phyloP scores from a whole-genome alignment of 441 rosid genomes.

The Eruca vesicaria region DNA sequence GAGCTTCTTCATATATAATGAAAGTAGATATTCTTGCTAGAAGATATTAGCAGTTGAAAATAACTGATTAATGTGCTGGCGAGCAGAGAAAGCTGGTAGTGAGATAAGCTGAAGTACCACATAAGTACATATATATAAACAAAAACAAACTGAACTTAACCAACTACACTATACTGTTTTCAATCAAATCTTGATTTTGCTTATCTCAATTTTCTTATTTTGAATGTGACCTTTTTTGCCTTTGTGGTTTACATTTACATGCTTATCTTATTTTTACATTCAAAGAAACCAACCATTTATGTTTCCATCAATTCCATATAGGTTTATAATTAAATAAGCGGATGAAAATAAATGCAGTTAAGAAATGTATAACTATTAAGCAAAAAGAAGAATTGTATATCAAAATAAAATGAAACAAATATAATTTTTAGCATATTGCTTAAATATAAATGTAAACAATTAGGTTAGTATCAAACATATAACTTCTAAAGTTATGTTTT shows the following conservation, averaged over 20 bases:
- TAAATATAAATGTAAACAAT: background rate
- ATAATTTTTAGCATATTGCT: background rate
- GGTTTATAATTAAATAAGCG: background rate
- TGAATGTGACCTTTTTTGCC: background rate
- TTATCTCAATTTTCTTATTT: background rate
- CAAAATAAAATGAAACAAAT: background rate
- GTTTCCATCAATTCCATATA: background rate
- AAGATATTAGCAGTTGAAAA: background rate
- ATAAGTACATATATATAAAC: background rate
- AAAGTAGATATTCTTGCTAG: background rate
- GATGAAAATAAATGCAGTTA: background rate
- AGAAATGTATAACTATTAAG: background rate
- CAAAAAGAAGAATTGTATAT: no score
- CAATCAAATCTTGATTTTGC: background rate
- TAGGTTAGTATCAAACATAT: background rate
- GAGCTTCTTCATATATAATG: background rate
- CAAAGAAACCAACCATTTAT: background rate
- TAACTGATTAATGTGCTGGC: background rate
- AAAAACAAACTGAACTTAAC: background rate
- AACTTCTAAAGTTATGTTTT: background rate
- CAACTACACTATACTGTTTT: background rate
- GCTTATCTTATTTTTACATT: background rate
- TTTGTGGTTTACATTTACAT: background rate
- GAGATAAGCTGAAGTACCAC: slow-evolving; percentile 13
- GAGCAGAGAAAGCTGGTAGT: background rate